phyloP scores from a whole-genome alignment of 1,139 yeast genomes.

The Pichia norvegensis region DNA sequence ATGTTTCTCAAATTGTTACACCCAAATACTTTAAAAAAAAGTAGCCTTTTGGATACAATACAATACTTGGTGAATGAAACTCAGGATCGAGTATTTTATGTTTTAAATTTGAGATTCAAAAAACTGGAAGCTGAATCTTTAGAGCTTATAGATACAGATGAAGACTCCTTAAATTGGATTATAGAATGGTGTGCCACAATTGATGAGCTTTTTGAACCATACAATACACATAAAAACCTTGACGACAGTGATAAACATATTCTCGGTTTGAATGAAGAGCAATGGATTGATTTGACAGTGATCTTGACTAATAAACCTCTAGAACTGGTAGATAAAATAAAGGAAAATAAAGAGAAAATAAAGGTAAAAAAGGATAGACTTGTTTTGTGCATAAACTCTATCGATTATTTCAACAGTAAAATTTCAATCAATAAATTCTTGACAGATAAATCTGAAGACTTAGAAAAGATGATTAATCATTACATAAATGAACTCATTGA shows the following conservation, averaged over 20 bases:
- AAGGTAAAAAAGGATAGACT: conserved; percentile 18
- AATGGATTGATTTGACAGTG: conserved; percentile 30
- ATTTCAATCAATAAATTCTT: conserved; percentile 40
- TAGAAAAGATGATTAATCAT: conserved; percentile 33
- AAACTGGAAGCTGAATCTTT: conserved; percentile 29
- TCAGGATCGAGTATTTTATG: conserved; percentile 36
- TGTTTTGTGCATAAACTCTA: conserved; percentile 50
- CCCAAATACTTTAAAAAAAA: conserved; percentile 9
- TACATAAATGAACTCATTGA: conserved; percentile 32
- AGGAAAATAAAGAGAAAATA: conserved; percentile 25
- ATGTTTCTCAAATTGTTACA: conserved; percentile 52
- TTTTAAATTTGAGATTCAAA: conserved; percentile 37
- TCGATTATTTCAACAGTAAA: conserved; percentile 52
- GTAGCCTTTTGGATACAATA: conserved; percentile 18
- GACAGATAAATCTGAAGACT: conserved; percentile 25
- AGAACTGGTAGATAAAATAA: conserved; percentile 31
- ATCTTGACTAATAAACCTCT: conserved; percentile 45
- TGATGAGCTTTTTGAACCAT: conserved; percentile 41
- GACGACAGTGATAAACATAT: conserved; percentile 26
- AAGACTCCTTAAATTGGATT: conserved; percentile 65
- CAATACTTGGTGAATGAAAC: conserved; percentile 27
- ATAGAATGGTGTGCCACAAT: conserved; percentile 35
- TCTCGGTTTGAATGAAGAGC: conserved; percentile 32
- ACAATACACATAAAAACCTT: conserved; percentile 11
- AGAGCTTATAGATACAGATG: conserved; percentile 31